These are phyloP conservation scores for Phytopythium vexans DNA, from an alignment of 352 stramenopile genomes.

Conservation along the genomic window DNA sequence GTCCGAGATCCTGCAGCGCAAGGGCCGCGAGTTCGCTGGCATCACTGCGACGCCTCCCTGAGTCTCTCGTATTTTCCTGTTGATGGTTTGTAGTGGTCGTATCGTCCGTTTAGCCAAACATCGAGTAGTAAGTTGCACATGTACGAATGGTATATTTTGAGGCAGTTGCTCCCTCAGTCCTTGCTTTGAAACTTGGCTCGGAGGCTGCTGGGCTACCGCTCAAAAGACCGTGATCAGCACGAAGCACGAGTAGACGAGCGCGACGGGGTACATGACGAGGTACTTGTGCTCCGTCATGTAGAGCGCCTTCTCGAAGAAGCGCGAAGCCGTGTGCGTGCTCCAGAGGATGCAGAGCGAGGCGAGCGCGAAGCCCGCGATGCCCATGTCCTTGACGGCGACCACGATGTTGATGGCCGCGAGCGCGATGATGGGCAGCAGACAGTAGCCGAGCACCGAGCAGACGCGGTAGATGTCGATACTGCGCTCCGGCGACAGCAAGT, in stretches of 20 bases:
- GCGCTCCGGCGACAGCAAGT: constrained; percentile 88
- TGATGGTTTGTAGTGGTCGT: too few relatives aligned
- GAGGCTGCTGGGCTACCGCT: background rate
- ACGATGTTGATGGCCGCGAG: constrained; percentile 94
- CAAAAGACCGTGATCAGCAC: constrained; percentile 99
- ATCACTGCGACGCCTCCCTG: too few relatives aligned
- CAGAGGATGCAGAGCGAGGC: constrained; percentile 89
- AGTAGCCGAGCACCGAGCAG: constrained; percentile 96
- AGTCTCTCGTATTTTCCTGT: too few relatives aligned
- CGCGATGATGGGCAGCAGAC: constrained; percentile 94
- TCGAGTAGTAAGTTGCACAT: too few relatives aligned
- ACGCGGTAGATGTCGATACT: constrained; percentile 93
- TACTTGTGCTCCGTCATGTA: constrained; percentile 96
- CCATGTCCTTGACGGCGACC: constrained; percentile 81
- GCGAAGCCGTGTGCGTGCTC: constrained; percentile 93
- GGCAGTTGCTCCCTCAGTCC: too few relatives aligned
- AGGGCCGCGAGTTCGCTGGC: background rate
- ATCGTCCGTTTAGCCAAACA: too few relatives aligned
- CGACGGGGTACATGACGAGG: constrained; percentile 97
- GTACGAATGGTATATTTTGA: too few relatives aligned
- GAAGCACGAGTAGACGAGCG: constrained; percentile 97
- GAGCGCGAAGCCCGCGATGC: constrained; percentile 80
- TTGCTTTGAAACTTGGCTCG: too few relatives aligned
- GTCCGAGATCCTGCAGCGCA: constrained; percentile 24
- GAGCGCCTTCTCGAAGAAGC: constrained; percentile 95